Evolutionary conservation across 768 basidiomycete genomes (phyloP).

Genomic region (Russula abietina): DNA sequence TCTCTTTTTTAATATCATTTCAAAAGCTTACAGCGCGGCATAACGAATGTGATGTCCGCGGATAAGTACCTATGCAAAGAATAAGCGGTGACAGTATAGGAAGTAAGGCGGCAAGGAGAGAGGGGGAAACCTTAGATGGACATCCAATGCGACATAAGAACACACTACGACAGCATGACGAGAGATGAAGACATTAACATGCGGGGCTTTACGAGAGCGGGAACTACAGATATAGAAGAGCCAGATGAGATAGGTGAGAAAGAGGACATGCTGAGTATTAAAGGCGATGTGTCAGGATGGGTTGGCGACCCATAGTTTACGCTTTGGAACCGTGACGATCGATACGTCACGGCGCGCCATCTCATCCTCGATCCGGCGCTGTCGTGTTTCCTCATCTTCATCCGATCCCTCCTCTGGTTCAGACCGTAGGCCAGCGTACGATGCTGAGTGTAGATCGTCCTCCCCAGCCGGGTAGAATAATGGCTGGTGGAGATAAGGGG

Average conservation of each 20-base stretch:
- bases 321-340: conserved; percentile 70
- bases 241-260: background rate
- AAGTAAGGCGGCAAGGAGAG: background rate
- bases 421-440: conserved; percentile 42
- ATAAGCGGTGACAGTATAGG: conserved; percentile 18
- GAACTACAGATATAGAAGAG: conserved; percentile 5
- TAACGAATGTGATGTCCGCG: conserved; percentile 21
- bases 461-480: conserved; percentile 47
- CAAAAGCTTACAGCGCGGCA: conserved; percentile 27
- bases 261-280: background rate
- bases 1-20: conserved; percentile 25
- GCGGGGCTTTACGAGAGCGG: background rate
- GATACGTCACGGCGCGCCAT: conserved; percentile 77
- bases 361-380: conserved; percentile 73
- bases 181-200: conserved; percentile 12
- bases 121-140: conserved; percentile 24
- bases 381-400: conserved; percentile 66
- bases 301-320: conserved; percentile 69
- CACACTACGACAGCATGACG: background rate
- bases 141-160: conserved; percentile 28
- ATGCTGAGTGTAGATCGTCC: conserved; percentile 36
- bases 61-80: conserved; percentile 23
- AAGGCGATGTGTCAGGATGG: conserved; percentile 36
- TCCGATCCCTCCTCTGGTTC: conserved; percentile 53
- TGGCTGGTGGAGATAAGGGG: conserved; percentile 68